phyloP scores from a whole-genome alignment of 352 stramenopile genomes.

The Hyphochytrium catenoides region DNA sequence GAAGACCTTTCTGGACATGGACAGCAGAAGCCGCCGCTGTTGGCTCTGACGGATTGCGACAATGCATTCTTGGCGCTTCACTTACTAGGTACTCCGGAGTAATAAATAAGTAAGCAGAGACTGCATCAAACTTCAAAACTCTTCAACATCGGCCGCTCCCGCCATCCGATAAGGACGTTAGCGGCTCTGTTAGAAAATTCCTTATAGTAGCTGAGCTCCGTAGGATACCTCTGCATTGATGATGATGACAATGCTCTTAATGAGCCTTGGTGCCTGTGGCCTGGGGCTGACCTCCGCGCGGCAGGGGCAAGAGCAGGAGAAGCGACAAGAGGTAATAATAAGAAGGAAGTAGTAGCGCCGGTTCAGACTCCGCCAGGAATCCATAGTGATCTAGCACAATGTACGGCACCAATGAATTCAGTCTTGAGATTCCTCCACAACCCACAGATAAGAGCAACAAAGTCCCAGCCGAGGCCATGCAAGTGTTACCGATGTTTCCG shows the following conservation, averaged over 20 bases:
- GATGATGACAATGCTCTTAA: background rate
- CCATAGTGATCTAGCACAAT: background rate
- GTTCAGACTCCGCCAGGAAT: slow-evolving; percentile 7
- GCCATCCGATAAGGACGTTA: slow-evolving; percentile 18
- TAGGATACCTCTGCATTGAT: background rate
- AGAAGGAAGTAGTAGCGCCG: slow-evolving; percentile 16
- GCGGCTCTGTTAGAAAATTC: slow-evolving; percentile 13
- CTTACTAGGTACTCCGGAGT: slow-evolving; percentile 15
- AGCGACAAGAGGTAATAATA: slow-evolving; percentile 32
- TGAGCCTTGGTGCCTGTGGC: slow-evolving; percentile 7
- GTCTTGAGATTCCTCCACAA: background rate
- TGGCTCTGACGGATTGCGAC: slow-evolving; percentile 20
- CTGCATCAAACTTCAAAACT: slow-evolving; percentile 20
- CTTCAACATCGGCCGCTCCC: slow-evolving; percentile 26
- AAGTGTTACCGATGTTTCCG: slow-evolving; percentile 28
- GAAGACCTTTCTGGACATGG: slow-evolving; percentile 27
- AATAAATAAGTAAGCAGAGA: slow-evolving; percentile 18
- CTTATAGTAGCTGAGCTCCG: background rate
- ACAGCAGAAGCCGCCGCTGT: slow-evolving; percentile 18
- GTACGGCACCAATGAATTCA: background rate
- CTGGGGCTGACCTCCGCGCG: slow-evolving; percentile 9
- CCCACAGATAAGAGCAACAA: slow-evolving; percentile 23
- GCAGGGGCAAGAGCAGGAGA: slow-evolving; percentile 19
- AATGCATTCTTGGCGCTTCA: slow-evolving; percentile 17
- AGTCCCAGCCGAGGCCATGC: slow-evolving; percentile 22